Base-by-base conservation (phyloP, 257 asterid species). In the Scutellaria barbata region DNA sequence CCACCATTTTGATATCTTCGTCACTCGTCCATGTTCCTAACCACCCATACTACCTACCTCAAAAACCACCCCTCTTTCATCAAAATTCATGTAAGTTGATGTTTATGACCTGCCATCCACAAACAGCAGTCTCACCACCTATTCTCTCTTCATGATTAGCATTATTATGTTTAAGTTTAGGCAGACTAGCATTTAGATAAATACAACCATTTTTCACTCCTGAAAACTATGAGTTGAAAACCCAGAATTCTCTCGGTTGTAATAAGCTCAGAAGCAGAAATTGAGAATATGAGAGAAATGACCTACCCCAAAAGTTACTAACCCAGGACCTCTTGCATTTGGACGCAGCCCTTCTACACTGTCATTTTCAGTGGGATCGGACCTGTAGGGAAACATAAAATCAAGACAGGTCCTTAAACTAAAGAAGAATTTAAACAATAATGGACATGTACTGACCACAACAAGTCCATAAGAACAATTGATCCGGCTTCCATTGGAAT, bases 401-500 rank as follows among this genome's bases (percentile, higher is more conserved):
- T 60, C 37, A 83, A 74, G 55, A 63, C 58, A 9, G 54, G 12
- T 7, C 65, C 43, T 11, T 30, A 61, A n/a, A 66, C 13, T 13
- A 64, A 61, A 3, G 51, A 33, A 56, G 67, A 54, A 40, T 5
- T 60, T 51, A 6, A 68, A 58, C 66, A 35, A 66, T 43, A 73
- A 46, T 35, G 46, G 33, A 48, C 64, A 57, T 45, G 76, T 55
- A 77, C 92, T 65, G 56, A 89, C 99, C 99, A 94, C 82, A 94
- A 79, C 62, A 94, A 78, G 81, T 94, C 99, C 99, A 94, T 89
- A 58, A 94, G 96, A 83, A 94, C 92, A 77, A 94, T 82, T 50
- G 99, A 91, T 72, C 99, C 99, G 2, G 96, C 97, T 83, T 94
- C 99, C 99, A 94, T 94, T 59, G 96, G 82, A 79, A 91, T 89